Base-by-base conservation (phyloP, 352 stramenopile genomes). In the Pythium vanterpoolii region DNA sequence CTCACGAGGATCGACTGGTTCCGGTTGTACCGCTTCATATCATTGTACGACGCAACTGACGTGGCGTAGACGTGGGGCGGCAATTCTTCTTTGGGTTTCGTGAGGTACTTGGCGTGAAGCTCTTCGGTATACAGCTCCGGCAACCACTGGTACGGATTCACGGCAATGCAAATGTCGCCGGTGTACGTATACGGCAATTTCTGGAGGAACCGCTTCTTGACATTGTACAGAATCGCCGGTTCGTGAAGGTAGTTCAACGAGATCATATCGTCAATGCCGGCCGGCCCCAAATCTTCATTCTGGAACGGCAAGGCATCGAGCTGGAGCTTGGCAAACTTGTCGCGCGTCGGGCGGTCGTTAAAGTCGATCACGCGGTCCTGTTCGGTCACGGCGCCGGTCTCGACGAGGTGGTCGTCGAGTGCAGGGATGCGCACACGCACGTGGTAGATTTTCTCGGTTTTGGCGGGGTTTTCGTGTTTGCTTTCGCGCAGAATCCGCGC, bases 101-200 rank as follows among this genome's bases (percentile, higher is more conserved):
- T 81, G 7, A 90, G 60, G 60, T 96, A 97, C 50, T 76, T 63
- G 7, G 67, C 59, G 45, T 93, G 79, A 27, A 74, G 64, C 34
- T 90, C 74, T 46, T 95, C 81, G 0, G 73, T 75, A 59, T 97
- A 97, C 1, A 97, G 72, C 50, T 94, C 79, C 0, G 78, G 75
- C 24, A 96, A 77, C 84, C 88, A 95, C 61, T 95, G 87, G 72
- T 98, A 99, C 30, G 96, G 96, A 69, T 99, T 99, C 39, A 98
- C 87, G 7, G 96, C 96, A 58, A 99, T 97, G 33, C 97, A 93
- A 67, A 99, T 98, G 42, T 98, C 93, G 21, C 96, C 95, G 19
- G 96, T 98, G 66, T 97, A 97, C 23, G 96, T 98, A 75, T 99
- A 99, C 0, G 96, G 96, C 53, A 96, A 71, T 38, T 90, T 69